phyloP scores from a whole-genome alignment of 2,329 filamentous ascomycete species.

The Fusarium buharicum region DNA sequence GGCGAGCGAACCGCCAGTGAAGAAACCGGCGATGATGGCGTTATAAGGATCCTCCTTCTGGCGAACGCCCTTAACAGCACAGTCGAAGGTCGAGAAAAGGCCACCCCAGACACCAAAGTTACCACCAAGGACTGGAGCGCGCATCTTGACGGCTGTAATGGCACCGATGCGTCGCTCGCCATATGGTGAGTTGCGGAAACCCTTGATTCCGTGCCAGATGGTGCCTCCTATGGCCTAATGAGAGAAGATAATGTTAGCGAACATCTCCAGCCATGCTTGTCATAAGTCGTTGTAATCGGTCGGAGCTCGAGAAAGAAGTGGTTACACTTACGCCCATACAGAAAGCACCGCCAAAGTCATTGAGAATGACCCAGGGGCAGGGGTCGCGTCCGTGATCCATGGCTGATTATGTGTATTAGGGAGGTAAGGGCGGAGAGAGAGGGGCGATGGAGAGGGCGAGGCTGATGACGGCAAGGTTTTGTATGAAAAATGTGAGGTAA shows the following conservation, averaged over 20 bases:
- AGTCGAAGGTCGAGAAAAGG: constrained; percentile 95
- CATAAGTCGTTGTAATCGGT: constrained; percentile 11
- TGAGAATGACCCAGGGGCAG: constrained; percentile 95
- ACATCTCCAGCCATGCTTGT: neutral
- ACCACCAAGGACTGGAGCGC: constrained; percentile 93
- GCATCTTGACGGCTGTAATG: constrained; percentile 96
- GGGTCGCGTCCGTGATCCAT: constrained; percentile 98
- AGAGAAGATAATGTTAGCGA: constrained; percentile 34
- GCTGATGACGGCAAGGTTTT: constrained; percentile 21
- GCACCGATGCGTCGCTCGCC: constrained; percentile 96
- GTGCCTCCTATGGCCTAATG: constrained; percentile 77
- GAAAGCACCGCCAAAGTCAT: constrained; percentile 97
- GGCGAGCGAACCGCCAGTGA: constrained; percentile 91
- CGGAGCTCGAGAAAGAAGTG: constrained; percentile 3
- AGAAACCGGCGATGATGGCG: constrained; percentile 96
- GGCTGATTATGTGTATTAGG: constrained; percentile 25
- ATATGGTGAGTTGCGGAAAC: constrained; percentile 87
- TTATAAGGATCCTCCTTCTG: constrained; percentile 99
- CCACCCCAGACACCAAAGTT: constrained; percentile 99
- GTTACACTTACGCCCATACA: constrained; percentile 83
- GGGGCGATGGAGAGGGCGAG: constrained; percentile 17
- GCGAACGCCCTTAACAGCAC: constrained; percentile 90
- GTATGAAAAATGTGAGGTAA: constrained; percentile 40
- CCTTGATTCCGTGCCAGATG: constrained; percentile 98
- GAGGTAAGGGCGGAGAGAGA: constrained; percentile 3